A percentile compares a stretch with the other conserved stretches of the same genome.
phyloP scores from a whole-genome alignment of 495 filamentous ascomycete species.

The Penicillium alfredii region DNA sequence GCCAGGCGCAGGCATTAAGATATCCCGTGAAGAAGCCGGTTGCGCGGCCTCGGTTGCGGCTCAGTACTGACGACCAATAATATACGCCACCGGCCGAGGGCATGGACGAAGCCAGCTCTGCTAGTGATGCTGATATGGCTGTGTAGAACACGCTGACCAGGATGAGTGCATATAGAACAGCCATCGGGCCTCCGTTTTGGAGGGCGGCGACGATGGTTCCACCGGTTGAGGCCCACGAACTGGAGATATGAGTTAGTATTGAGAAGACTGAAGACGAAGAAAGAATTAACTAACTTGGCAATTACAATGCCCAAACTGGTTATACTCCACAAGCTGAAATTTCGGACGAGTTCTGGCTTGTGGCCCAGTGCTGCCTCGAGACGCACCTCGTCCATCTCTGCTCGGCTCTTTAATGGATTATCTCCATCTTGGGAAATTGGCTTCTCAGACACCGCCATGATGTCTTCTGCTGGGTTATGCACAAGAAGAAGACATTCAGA shows the following conservation, averaged over 20 bases:
- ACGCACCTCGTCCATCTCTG: slow-evolving; percentile 33
- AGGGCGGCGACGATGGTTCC: slow-evolving; percentile 40
- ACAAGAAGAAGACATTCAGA: not conserved
- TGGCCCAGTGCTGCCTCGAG: slow-evolving; percentile 41
- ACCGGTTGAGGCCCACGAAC: slow-evolving; percentile 40
- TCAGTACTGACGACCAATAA: slow-evolving; percentile 72
- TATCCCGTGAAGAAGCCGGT: slow-evolving; percentile 68
- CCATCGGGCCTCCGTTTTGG: slow-evolving; percentile 42
- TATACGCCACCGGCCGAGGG: slow-evolving; percentile 78
- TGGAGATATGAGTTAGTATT: slow-evolving; percentile 7
- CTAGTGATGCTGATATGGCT: slow-evolving; percentile 42
- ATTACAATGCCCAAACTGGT: slow-evolving; percentile 43
- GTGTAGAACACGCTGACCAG: slow-evolving; percentile 39
- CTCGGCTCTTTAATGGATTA: slow-evolving; percentile 9
- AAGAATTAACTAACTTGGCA: slow-evolving; percentile 33
- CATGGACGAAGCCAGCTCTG: slow-evolving; percentile 69
- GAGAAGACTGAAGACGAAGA: not conserved
- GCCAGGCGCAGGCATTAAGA: slow-evolving; percentile 70
- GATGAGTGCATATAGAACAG: slow-evolving; percentile 39
- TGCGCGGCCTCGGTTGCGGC: slow-evolving; percentile 53
- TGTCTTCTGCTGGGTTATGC: not conserved
- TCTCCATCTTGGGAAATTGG: slow-evolving; percentile 6
- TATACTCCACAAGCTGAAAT: slow-evolving; percentile 39
- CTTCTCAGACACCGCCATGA: slow-evolving; percentile 8
- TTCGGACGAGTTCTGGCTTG: slow-evolving; percentile 36